Conservation (phyloP, 768 basidiomycete species). For the Phylloporus arenicola region DNA sequence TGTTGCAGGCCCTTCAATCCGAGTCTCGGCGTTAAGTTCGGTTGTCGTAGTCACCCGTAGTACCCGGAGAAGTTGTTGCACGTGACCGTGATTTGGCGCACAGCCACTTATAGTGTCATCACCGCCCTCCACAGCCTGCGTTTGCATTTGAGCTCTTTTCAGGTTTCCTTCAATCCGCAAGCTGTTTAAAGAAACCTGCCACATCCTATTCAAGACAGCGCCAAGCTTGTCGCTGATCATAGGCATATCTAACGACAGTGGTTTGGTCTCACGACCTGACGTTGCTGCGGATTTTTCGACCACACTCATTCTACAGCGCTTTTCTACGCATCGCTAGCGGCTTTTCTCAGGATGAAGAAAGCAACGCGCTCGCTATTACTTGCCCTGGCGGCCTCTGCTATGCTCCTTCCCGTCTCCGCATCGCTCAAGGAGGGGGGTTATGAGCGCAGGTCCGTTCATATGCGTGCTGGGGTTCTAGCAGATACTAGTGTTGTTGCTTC, state of each 20-base stretch:
- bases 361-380: slow-evolving; percentile 24
- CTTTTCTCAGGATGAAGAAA: slow-evolving; percentile 22
- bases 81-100: slow-evolving; percentile 18
- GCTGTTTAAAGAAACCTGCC: background rate
- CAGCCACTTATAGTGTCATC: slow-evolving; percentile 17
- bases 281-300: slow-evolving; percentile 23
- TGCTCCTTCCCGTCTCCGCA: slow-evolving; percentile 23
- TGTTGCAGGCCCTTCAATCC: background rate
- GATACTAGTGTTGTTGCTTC: background rate
- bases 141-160: slow-evolving; percentile 7
- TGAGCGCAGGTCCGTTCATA: slow-evolving; percentile 10
- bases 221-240: slow-evolving; percentile 1
- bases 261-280: slow-evolving; percentile 13
- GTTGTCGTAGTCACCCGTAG: background rate
- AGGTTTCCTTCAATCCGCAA: slow-evolving; percentile 4
- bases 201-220: background rate
- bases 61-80: slow-evolving; percentile 1
- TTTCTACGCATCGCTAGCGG: slow-evolving; percentile 4
- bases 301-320: slow-evolving; percentile 15
- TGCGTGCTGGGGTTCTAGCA: slow-evolving; percentile 6
- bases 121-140: background rate
- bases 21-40: background rate
- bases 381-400: slow-evolving; percentile 21
- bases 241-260: slow-evolving; percentile 5
- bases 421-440: slow-evolving; percentile 18